Base-by-base conservation (phyloP, 768 basidiomycete species). In the Grammothele lineata region DNA sequence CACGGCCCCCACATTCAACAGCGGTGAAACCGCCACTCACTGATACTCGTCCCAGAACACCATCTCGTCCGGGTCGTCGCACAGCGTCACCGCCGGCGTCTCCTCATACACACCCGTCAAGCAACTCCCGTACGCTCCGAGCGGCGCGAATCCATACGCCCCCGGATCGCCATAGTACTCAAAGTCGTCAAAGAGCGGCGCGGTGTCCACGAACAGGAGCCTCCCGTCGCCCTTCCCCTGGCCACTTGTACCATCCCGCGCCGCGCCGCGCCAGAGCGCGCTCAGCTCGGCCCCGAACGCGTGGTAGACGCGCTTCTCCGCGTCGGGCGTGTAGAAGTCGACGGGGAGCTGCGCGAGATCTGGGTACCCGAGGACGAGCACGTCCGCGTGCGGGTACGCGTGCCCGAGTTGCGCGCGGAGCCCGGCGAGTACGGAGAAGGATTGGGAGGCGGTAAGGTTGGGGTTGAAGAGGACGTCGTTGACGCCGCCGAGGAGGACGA, bases 21-120 rank as follows among this genome's bases (percentile, higher is more conserved):
- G 21, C 15, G 6, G n/a, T n/a, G n/a, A n/a, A n/a, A n/a, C 25
- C 7, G 19, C 8, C 30, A 42, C 40, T 42, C 21, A 42, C 40
- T 42, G 40, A 17, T 42, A 42, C 21, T 42, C 40, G 18, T 42
- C 40, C 40, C 40, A 42, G 3, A n/a, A 42, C 2, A 42, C 40
- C 26, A 27, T 21, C 40, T 27, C 18, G n/a, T 27, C 26, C 17
- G 40, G 8, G 14, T 42, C n/a, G 26, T 32, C 26, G 40, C 40
- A 42, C 30, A 42, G 14, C 40, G 25, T 42, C 26, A 42, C 25
- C 7, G 1, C 21, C 26, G 22, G 10, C 18, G 40, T 42, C 26
- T 42, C 40, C 10, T 6, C 26, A n/a, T 42, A 42, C 15, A 18
- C 40, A 4, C 40, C 40, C 26, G 27, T 32, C 26, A 42, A 32